Base-by-base conservation (phyloP, 257 asterid genomes). In the Primulina eburnea region DNA sequence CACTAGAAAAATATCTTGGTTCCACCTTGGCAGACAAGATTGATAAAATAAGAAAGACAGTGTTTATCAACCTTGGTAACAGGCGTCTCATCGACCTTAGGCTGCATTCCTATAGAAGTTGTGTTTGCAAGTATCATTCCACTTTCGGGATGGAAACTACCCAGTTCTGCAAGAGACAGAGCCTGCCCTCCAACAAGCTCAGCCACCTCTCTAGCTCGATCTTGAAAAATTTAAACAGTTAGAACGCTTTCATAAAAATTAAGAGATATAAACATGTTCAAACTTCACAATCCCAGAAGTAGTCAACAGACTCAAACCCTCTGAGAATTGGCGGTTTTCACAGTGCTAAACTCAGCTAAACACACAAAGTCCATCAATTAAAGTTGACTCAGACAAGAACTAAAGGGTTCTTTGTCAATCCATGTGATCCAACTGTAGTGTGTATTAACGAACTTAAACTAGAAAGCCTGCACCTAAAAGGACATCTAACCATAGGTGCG, bases 21-120 rank as follows among this genome's bases (percentile, higher is more conserved):
- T 43, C 18, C 18, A 4, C 55, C 55, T 43, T 16, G 12, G 55
- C 26, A 17, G 68, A 64, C n/a, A 12, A 2, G 67, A 57, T 64
- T 5, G 28, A 21, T 52, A 32, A 47, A 56, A 30, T 11, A 66
- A 35, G 52, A 68, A 71, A 59, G 70, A 50, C 61, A 57, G 10
- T n/a, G 56, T 28, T 2, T 43, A 68, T 83, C 37, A 77, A 94
- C 99, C 99, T 91, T 89, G 65, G 97, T 69, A 57, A 94, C 59
- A 14, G 97, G 97, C 0, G 99, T 87, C 70, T 91, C 97, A 28
- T 91, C 88, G 43, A 94, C 82, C 68, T 81, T 94, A 8, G 99
- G 99, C 70, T 89, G 97, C 99, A 94, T 94, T n/a, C 97, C 99
- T 0, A 94, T 82, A 24, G 96, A 86, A 40, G 99, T 91, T n/a